Percentiles rank a stretch among this genome's conserved stretches.
These are phyloP conservation scores for Passiflora organensis DNA, from an alignment of 345 rosid genomes.

Conservation along the genomic window DNA sequence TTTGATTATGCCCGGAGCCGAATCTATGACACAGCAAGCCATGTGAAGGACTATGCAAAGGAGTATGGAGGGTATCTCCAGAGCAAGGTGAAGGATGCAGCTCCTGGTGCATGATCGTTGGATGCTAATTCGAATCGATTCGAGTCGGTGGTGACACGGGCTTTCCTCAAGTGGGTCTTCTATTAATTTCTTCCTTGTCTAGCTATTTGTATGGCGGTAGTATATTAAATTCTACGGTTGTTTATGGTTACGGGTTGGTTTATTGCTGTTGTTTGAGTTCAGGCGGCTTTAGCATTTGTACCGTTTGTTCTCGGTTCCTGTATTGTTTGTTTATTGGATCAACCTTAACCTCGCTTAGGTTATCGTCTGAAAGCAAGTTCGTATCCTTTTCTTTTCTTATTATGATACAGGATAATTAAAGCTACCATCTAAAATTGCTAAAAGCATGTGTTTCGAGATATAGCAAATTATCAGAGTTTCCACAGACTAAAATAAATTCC, in stretches of 20 bases:
- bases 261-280: too few relatives aligned
- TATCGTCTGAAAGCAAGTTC: too few relatives aligned
- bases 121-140: not conserved
- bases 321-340: too few relatives aligned
- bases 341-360: too few relatives aligned
- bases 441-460: too few relatives aligned
- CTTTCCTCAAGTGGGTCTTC: not conserved
- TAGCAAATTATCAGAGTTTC: too few relatives aligned
- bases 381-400: too few relatives aligned
- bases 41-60: slow-evolving; percentile 72
- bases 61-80: slow-evolving; percentile 81
- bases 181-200: not conserved
- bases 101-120: slow-evolving; percentile 72
- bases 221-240: not conserved
- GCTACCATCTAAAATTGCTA: too few relatives aligned
- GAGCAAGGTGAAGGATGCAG: slow-evolving; percentile 82
- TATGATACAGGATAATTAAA: too few relatives aligned
- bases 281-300: too few relatives aligned
- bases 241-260: not conserved
- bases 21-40: slow-evolving; percentile 72
- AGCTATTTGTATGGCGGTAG: not conserved
- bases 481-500: too few relatives aligned
- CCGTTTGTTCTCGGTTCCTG: too few relatives aligned
- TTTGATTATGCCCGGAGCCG: slow-evolving; percentile 65
- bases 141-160: not conserved